phyloP scores from a whole-genome alignment of 331 rosid species.

The Malus hybrid region DNA sequence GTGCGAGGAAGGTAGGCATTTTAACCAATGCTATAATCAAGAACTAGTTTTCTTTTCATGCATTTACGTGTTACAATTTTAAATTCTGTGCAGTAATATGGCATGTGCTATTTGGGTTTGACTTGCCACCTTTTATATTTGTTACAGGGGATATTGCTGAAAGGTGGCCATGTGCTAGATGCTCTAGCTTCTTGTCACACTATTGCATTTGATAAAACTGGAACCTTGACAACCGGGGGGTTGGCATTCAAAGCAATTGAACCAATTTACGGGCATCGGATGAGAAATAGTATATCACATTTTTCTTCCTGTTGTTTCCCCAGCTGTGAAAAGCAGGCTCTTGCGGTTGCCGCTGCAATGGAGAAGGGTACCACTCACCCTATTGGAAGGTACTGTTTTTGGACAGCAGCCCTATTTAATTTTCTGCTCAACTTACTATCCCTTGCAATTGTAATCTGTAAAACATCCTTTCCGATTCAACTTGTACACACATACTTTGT shows the following conservation, averaged over 20 bases:
- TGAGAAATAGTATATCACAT: constrained; percentile 22
- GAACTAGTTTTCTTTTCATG: neutral
- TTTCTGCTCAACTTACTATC: neutral
- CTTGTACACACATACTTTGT: neutral
- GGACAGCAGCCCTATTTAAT: constrained; percentile 6
- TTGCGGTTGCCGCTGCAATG: constrained; percentile 99
- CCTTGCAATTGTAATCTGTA: neutral
- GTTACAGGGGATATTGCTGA: constrained; percentile 80
- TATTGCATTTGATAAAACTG: constrained; percentile 96
- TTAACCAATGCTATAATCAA: neutral
- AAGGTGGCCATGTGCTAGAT: constrained; percentile 96
- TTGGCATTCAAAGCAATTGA: constrained; percentile 88
- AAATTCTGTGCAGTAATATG: neutral
- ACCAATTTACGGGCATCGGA: constrained; percentile 80
- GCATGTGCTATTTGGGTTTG: neutral
- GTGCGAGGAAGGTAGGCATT: constrained; percentile 77
- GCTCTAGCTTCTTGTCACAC: constrained; percentile 92
- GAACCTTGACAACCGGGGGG: constrained; percentile 94
- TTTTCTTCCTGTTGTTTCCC: constrained; percentile 75
- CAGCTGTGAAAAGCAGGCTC: constrained; percentile 95
- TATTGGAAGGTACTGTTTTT: constrained; percentile 73
- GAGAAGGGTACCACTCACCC: constrained; percentile 99
- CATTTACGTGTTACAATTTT: neutral
- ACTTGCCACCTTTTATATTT: constrained; percentile 3
- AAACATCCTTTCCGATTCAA: neutral